Percentiles rank a stretch among this genome's conserved stretches.
Conservation (phyloP, 768 basidiomycete genomes). For the Krasilnikovozyma curviuscula region DNA sequence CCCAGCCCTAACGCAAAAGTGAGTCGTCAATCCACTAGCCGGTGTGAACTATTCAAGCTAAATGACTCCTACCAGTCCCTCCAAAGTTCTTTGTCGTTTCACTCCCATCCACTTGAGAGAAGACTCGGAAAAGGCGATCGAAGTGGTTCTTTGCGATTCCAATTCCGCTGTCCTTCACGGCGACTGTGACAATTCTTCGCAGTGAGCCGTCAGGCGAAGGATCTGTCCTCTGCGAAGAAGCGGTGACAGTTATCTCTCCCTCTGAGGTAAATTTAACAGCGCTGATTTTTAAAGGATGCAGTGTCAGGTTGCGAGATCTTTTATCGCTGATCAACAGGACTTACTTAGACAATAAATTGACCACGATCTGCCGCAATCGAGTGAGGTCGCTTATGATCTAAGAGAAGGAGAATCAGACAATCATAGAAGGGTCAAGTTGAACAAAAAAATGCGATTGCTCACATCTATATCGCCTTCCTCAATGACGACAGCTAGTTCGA, state of each 20-base stretch:
- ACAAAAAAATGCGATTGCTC: too few species aligned
- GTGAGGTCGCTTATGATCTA: constrained; percentile 12
- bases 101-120: constrained; percentile 13
- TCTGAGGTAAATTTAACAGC: constrained; percentile 7
- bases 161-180: constrained; percentile 14
- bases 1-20: too few species aligned
- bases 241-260: constrained; percentile 14
- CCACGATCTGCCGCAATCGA: constrained; percentile 9
- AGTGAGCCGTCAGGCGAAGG: too few species aligned
- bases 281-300: too few species aligned
- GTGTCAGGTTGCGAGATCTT: too few species aligned
- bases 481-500: constrained; percentile 12
- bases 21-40: too few species aligned
- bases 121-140: constrained; percentile 3
- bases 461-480: constrained; percentile 13
- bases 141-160: constrained; percentile 15
- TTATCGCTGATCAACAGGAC: too few species aligned
- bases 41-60: too few species aligned
- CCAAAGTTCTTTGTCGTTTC: constrained; percentile 13
- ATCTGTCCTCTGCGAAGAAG: not conserved
- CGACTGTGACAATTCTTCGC: too few species aligned
- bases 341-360: too few species aligned
- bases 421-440: too few species aligned
- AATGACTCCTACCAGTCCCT: constrained; percentile 14
- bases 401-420: too few species aligned